Evolutionary conservation across 306 rosid genomes (phyloP), one percentile per base, ranked within the genome.

Genomic region (Acacia confusa): DNA sequence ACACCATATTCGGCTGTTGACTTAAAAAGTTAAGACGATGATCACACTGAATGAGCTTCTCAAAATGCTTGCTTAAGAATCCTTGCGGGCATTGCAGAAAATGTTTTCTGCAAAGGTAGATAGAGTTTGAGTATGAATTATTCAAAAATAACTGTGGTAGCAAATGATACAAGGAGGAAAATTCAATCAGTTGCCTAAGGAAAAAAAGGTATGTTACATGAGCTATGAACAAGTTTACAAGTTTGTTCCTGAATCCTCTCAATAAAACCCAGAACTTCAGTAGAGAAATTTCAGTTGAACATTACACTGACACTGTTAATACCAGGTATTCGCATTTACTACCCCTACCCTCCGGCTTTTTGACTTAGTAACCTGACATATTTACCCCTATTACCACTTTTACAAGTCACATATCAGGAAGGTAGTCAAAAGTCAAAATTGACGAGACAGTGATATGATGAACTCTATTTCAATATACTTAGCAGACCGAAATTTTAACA

Each of bases 21-120:
- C 94, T 93, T 25, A 93, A 84, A 61, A 80, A 87, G 82, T 87
- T 86, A 84, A 93, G 94, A 61, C 97, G 94, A 45, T 90, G 94
- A 80, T 93, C 94, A 76, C 97, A 90, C 84, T 93, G 97, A 65
- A 93, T 77, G 52, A 93, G 96, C 88, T 90, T 93, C 88, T 93
- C 96, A 27, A 87, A 93, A 85, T 90, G 96, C 92, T 89, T 93
- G 72, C 92, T 92, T 6, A 91, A 74, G 75, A 86, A 66, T 74
- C 93, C 96, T 69, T 79, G 88, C 0, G 96, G 94, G 65, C 94
- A 93, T 81, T 90, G 90, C 77, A 93, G 73, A 82, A 88, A 90
- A 84, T 93, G 96, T 55, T 75, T 85, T 92, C 97, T 93, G 12
- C 22, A 28, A 80, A 78, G 84, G 72, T 43, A 76, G 17, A 30